phyloP scores from a whole-genome alignment of 1,284 basidiomycete species.

The Apiotrichum sp. region DNA sequence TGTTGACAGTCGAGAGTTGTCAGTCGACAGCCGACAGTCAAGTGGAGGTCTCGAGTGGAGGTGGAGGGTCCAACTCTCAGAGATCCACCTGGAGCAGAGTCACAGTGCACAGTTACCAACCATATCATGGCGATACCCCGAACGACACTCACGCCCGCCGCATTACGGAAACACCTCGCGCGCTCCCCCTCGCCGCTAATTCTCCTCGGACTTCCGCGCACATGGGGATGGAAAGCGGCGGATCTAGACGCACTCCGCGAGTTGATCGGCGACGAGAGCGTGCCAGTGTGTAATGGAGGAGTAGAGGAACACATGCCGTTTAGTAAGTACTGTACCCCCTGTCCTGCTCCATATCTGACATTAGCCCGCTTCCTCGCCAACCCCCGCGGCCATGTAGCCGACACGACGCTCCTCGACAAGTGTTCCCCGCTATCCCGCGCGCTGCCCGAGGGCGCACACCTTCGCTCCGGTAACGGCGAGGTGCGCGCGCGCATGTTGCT shows the following conservation, averaged over 20 bases:
- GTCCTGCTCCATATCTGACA: background rate
- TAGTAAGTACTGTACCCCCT: too few relatives aligned
- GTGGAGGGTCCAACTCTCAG: too few relatives aligned
- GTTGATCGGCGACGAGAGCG: too few relatives aligned
- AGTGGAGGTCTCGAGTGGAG: too few relatives aligned
- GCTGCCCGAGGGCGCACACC: conserved; percentile 30
- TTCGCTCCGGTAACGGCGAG: conserved; percentile 20
- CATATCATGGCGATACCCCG: too few relatives aligned
- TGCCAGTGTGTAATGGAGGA: too few relatives aligned
- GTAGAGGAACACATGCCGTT: too few relatives aligned
- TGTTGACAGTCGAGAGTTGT: too few relatives aligned
- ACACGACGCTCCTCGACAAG: conserved; percentile 32
- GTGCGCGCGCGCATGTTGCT: conserved; percentile 38
- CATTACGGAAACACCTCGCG: conserved; percentile 25
- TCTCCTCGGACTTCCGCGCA: background rate
- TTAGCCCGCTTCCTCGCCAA: background rate
- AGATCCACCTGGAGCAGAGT: too few relatives aligned
- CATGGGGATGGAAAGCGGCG: background rate
- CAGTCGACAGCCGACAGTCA: too few relatives aligned
- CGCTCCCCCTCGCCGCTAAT: background rate
- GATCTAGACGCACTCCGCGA: background rate
- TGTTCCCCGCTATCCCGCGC: conserved; percentile 8
- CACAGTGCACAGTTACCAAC: too few relatives aligned
- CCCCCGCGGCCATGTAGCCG: conserved; percentile 43
- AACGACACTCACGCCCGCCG: conserved; percentile 8